Percentiles rank a stretch among this genome's conserved stretches.
Evolutionary conservation across 1,139 yeast genomes (phyloP).

Genomic region (Zygosaccharomyces sapae): DNA sequence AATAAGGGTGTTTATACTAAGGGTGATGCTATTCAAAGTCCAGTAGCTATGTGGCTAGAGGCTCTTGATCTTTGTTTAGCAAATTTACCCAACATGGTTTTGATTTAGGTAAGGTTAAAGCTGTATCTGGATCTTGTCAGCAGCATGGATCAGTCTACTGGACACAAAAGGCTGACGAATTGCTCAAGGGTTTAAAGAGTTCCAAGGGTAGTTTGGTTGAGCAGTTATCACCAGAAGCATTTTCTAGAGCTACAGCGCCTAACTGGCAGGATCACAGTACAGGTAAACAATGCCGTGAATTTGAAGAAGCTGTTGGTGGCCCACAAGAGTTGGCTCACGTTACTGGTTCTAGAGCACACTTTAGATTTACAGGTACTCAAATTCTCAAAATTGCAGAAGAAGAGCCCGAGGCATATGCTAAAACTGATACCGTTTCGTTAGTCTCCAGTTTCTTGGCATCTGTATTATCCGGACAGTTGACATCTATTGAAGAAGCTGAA

Average conservation of each 20-base stretch:
- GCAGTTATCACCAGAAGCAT: slow-evolving; percentile 47
- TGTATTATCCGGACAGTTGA: slow-evolving; percentile 58
- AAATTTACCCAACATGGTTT: slow-evolving; percentile 42
- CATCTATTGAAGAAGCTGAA: slow-evolving; percentile 74
- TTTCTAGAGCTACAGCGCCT: slow-evolving; percentile 67
- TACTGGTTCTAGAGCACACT: slow-evolving; percentile 87
- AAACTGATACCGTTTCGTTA: slow-evolving; percentile 61
- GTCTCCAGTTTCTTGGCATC: slow-evolving; percentile 79
- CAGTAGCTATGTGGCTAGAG: slow-evolving; percentile 86
- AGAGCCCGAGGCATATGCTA: slow-evolving; percentile 49
- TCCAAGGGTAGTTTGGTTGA: slow-evolving; percentile 37
- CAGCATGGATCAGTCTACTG: slow-evolving; percentile 91
- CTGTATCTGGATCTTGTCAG: slow-evolving; percentile 83
- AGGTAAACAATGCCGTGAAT: slow-evolving; percentile 56
- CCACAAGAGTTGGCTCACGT: slow-evolving; percentile 57
- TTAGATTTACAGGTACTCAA: slow-evolving; percentile 87
- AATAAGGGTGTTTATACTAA: slow-evolving; percentile 65
- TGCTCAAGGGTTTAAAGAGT: slow-evolving; percentile 39
- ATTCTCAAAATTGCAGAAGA: slow-evolving; percentile 66
- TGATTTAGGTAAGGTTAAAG: slow-evolving; percentile 58
- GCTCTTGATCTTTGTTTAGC: slow-evolving; percentile 63
- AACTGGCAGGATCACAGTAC: slow-evolving; percentile 97
- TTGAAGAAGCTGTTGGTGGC: slow-evolving; percentile 57
- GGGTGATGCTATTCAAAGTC: slow-evolving; percentile 57
- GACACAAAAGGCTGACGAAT: slow-evolving; percentile 47